A percentile compares a stretch with the other conserved stretches of the same genome.
Conservation (phyloP, 805 yeast genomes). For the Scheffersomyces amazonensis region DNA sequence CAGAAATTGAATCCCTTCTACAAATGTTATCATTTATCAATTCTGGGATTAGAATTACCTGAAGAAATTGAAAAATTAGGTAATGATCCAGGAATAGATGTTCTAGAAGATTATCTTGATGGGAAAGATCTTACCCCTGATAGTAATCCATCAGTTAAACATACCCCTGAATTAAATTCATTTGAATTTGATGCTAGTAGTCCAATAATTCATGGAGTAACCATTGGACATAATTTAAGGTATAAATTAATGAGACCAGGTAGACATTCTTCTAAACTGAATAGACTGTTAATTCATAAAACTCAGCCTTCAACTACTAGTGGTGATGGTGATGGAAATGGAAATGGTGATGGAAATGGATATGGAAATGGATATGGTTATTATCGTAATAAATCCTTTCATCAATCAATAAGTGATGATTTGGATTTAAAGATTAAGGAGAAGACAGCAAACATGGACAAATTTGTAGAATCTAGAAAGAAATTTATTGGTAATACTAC, state of each 20-base stretch:
- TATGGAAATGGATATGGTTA: slow-evolving; percentile 4
- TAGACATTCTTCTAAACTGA: slow-evolving; percentile 1
- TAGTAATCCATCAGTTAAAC: slow-evolving; percentile 6
- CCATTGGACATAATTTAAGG: slow-evolving; percentile 23
- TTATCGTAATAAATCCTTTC: slow-evolving; percentile 8
- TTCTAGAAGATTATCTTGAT: slow-evolving; percentile 29
- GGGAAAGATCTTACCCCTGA: slow-evolving; percentile 7
- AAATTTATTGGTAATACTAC: not conserved
- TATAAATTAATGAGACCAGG: slow-evolving; percentile 10
- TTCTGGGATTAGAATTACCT: slow-evolving; percentile 13
- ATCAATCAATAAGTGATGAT: slow-evolving; percentile 10
- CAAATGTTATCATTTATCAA: slow-evolving; percentile 26
- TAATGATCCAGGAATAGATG: slow-evolving; percentile 30
- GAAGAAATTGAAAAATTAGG: slow-evolving; percentile 7
- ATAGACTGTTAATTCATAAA: slow-evolving; percentile 16
- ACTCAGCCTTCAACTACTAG: not conserved
- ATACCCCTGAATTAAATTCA: slow-evolving; percentile 16
- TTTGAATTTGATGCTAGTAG: slow-evolving; percentile 26
- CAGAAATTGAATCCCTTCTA: too few species aligned
- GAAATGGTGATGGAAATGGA: slow-evolving; percentile 7
- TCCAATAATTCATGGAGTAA: slow-evolving; percentile 33
- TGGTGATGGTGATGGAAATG: slow-evolving; percentile 3
- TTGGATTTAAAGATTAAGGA: slow-evolving; percentile 5
- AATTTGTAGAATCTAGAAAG: not conserved
- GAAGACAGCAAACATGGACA: slow-evolving; percentile 7